These are phyloP conservation scores for Alternaria ventricosa DNA, from an alignment of 2,329 filamentous ascomycete genomes.

Conservation along the genomic window DNA sequence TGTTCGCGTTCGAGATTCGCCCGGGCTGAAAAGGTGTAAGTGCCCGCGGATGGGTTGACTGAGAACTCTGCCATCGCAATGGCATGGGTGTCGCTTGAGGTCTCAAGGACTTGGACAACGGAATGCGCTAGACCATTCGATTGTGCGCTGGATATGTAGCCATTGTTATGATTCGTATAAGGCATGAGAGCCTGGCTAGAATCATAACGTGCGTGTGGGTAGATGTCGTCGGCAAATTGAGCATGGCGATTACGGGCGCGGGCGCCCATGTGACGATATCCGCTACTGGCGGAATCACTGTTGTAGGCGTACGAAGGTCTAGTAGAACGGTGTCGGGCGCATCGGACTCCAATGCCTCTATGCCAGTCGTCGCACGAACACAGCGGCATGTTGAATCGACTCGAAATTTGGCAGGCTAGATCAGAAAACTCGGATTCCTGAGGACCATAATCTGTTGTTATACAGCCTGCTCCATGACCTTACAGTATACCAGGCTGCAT, in stretches of 20 bases:
- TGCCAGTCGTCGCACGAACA: slow-evolving; percentile 9
- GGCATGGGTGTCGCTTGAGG: slow-evolving; percentile 16
- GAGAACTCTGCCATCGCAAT: slow-evolving; percentile 21
- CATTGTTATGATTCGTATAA: neutral
- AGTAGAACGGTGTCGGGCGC: slow-evolving; percentile 9
- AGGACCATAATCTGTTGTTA: neutral
- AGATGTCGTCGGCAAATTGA: neutral
- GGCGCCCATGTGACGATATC: slow-evolving; percentile 6
- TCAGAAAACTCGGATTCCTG: neutral
- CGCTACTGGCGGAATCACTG: slow-evolving; percentile 7
- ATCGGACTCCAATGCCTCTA: slow-evolving; percentile 20
- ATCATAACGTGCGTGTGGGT: slow-evolving; percentile 3
- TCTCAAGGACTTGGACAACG: slow-evolving; percentile 15
- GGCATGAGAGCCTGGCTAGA: neutral
- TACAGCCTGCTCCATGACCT: neutral
- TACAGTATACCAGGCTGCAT: slow-evolving; percentile 19
- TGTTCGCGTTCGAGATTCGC: slow-evolving; percentile 32
- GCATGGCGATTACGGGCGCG: neutral
- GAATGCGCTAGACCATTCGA: neutral
- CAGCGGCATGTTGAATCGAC: slow-evolving; percentile 21
- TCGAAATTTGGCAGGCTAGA: neutral
- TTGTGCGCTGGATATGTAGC: neutral
- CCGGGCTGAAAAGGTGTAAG: slow-evolving; percentile 17
- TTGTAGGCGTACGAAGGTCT: slow-evolving; percentile 2
- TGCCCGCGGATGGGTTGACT: slow-evolving; percentile 7